Conservation (phyloP, 768 basidiomycete genomes). For the Tylopilus subfusipes region DNA sequence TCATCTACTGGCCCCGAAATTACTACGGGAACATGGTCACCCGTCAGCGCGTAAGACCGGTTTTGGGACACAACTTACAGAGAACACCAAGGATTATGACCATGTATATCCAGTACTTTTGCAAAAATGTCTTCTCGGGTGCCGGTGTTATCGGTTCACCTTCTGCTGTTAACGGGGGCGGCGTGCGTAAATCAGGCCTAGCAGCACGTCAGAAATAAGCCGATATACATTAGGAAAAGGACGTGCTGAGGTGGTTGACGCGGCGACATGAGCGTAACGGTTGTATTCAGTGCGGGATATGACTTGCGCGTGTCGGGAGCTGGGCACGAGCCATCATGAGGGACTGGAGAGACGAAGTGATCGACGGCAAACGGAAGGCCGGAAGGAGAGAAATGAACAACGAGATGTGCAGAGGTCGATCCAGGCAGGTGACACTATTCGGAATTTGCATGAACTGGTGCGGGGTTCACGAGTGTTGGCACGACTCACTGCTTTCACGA, state of each 20-base stretch:
- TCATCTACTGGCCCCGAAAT: constrained; percentile 32
- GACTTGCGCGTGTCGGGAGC: constrained; percentile 17
- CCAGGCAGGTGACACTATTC: constrained; percentile 65
- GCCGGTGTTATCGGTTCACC: constrained; percentile 59
- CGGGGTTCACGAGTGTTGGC: constrained; percentile 40
- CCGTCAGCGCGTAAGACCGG: not conserved
- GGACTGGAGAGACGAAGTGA: constrained; percentile 65
- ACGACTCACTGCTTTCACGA: constrained; percentile 47
- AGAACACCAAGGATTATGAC: constrained; percentile 54
- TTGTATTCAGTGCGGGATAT: constrained; percentile 43
- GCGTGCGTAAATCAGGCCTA: constrained; percentile 66
- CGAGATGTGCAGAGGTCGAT: constrained; percentile 51
- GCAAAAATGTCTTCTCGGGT: constrained; percentile 74
- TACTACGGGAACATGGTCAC: constrained; percentile 13
- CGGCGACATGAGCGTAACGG: constrained; percentile 49
- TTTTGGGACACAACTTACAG: constrained; percentile 39
- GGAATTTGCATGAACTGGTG: constrained; percentile 10
- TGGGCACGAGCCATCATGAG: constrained; percentile 67
- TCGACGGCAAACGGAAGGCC: constrained; percentile 61
- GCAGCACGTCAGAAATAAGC: constrained; percentile 1
- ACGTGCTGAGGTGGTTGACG: constrained; percentile 57
- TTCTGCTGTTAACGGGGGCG: constrained; percentile 62
- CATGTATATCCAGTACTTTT: constrained; percentile 91
- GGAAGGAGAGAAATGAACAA: constrained; percentile 49
- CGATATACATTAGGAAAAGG: not conserved